Conservation (phyloP, 164 flowering plant species). For the Sextonia rubra region DNA sequence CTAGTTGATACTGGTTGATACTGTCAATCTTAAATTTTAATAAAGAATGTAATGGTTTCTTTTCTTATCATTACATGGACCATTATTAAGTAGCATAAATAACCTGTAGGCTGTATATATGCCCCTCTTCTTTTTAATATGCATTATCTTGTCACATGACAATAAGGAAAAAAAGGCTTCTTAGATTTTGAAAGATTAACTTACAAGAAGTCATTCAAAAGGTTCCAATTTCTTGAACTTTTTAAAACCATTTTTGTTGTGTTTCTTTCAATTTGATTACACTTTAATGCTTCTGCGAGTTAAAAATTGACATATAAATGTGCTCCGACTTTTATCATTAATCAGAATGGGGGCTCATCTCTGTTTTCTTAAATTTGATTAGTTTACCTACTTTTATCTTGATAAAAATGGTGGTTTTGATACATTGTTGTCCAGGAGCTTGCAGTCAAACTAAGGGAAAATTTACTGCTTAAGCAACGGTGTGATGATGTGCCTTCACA, state of each 20-base stretch:
- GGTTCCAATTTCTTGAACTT: neutral
- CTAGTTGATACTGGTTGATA: too few relatives aligned
- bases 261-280: neutral
- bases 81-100: neutral
- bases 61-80: neutral
- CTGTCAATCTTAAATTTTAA: too few relatives aligned
- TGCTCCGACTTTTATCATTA: neutral
- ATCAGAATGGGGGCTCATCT: neutral
- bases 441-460: conserved; percentile 47
- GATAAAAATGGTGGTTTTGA: neutral
- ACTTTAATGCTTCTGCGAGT: neutral
- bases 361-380: neutral
- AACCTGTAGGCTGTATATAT: neutral
- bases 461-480: conserved; percentile 43
- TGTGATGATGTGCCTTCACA: conserved; percentile 65
- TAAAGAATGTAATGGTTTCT: neutral
- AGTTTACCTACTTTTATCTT: neutral
- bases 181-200: neutral
- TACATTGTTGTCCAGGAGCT: conserved; percentile 44
- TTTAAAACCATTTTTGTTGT: neutral
- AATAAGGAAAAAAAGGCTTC: neutral
- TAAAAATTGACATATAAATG: neutral
- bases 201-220: neutral
- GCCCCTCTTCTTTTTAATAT: neutral
- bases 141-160: neutral